Evolutionary conservation across 441 rosid genomes (phyloP).

Genomic region (Isatis lusitanica): DNA sequence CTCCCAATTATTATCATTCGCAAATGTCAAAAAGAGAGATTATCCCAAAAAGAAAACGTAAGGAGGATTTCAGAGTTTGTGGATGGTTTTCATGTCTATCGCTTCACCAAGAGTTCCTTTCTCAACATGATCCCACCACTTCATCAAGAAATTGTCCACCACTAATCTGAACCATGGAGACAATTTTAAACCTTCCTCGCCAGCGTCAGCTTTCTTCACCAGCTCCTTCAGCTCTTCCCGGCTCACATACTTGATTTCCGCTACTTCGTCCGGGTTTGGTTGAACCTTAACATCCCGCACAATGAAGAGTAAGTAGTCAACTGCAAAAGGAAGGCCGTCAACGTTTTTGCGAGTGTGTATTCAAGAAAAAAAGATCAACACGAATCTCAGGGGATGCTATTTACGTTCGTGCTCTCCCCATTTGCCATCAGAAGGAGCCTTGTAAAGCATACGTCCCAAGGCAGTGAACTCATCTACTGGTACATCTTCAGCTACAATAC

Average conservation of each 20-base stretch:
- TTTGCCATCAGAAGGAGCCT: constrained; percentile 96
- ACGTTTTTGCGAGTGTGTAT: background rate
- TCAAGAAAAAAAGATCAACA: background rate
- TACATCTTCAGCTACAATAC: constrained; percentile 85
- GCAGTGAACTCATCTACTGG: constrained; percentile 80
- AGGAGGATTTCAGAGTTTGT: constrained; percentile 51
- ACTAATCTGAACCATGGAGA: constrained; percentile 97
- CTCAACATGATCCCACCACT: constrained; percentile 96
- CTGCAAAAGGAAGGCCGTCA: constrained; percentile 43
- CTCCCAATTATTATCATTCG: constrained; percentile 17
- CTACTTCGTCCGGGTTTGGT: constrained; percentile 94
- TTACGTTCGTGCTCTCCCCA: constrained; percentile 99
- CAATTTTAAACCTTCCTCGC: constrained; percentile 82
- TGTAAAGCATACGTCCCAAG: constrained; percentile 86
- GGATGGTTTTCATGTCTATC: constrained; percentile 74
- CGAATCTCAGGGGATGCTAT: background rate
- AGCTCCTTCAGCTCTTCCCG: constrained; percentile 79
- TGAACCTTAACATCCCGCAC: constrained; percentile 70
- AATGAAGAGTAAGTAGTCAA: constrained; percentile 87
- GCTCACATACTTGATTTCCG: constrained; percentile 75
- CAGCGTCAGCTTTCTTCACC: constrained; percentile 84
- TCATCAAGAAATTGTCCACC: constrained; percentile 90
- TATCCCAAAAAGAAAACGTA: background rate
- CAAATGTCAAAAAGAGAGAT: constrained; percentile 1
- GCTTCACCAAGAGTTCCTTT: constrained; percentile 71